These are phyloP conservation scores for Cutaneotrichosporon dermatis DNA, from an alignment of 1,284 basidiomycete genomes.

Conservation along the genomic window DNA sequence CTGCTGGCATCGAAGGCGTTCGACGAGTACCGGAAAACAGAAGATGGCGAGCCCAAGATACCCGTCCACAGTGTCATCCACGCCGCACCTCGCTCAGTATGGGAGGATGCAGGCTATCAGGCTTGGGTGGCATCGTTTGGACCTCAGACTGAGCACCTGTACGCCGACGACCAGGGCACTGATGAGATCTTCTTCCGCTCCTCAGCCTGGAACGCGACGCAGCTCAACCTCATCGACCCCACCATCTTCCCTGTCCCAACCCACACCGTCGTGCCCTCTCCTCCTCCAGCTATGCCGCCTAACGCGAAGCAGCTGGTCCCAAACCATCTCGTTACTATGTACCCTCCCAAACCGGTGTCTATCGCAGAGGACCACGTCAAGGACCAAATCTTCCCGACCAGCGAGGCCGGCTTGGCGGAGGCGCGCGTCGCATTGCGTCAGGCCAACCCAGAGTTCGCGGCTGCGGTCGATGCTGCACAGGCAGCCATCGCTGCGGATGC, in stretches of 20 bases:
- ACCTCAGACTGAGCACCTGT: conserved; percentile 64
- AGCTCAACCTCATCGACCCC: conserved; percentile 66
- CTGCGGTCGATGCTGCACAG: conserved; percentile 23
- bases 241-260: conserved; percentile 66
- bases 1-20: conserved; percentile 56
- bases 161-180: conserved; percentile 60
- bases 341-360: conserved; percentile 25
- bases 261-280: background rate
- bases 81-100: conserved; percentile 61
- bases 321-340: conserved; percentile 31
- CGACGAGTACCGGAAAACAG: conserved; percentile 47
- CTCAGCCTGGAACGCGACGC: conserved; percentile 65
- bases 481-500: conserved; percentile 18
- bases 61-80: conserved; percentile 63
- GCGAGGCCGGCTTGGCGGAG: conserved; percentile 20
- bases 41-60: conserved; percentile 14
- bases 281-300: conserved; percentile 50
- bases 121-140: conserved; percentile 67
- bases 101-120: conserved; percentile 65
- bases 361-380: conserved; percentile 19
- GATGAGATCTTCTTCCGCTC: conserved; percentile 72
- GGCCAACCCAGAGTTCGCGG: conserved; percentile 23
- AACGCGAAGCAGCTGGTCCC: conserved; percentile 51
- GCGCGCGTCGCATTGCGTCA: conserved; percentile 13
- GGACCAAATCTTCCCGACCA: conserved; percentile 30